Conservation (phyloP, 2,329 filamentous ascomycete species). For the Pseudopyricularia javanii region DNA sequence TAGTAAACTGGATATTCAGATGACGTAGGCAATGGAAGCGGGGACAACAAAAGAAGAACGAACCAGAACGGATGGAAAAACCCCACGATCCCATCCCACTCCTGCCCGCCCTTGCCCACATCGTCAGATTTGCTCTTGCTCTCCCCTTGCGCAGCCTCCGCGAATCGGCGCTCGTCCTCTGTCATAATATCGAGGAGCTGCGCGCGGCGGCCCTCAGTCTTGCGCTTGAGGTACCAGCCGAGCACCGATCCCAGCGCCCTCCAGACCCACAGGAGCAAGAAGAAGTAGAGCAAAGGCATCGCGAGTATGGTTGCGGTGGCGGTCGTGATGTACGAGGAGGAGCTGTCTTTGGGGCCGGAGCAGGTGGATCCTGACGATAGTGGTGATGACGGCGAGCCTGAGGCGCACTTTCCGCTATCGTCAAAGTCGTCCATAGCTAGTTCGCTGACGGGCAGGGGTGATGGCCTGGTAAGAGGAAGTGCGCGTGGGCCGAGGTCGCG, state of each 20-base stretch:
- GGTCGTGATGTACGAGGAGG: neutral
- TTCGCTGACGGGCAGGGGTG: neutral
- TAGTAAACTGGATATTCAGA: neutral
- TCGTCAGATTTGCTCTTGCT: conserved; percentile 22
- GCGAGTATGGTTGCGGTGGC: conserved; percentile 5
- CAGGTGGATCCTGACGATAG: neutral
- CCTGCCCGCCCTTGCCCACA: conserved; percentile 30
- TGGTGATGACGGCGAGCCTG: neutral
- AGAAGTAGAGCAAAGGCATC: conserved; percentile 17
- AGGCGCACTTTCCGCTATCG: neutral
- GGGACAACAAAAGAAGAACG: conserved; percentile 12
- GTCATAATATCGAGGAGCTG: conserved; percentile 41
- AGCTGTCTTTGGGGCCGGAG: neutral
- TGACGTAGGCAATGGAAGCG: neutral
- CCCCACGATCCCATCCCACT: conserved; percentile 78
- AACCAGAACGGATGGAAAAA: conserved; percentile 99
- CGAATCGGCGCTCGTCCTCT: conserved; percentile 27
- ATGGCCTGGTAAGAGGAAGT: neutral
- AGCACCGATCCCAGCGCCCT: conserved; percentile 27
- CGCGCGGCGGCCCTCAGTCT: conserved; percentile 48
- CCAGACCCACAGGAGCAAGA: conserved; percentile 23
- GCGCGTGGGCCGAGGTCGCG: neutral
- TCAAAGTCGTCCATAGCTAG: conserved; percentile 1
- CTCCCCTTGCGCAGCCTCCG: conserved; percentile 19
- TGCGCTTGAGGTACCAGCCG: conserved; percentile 50